Percentiles rank a stretch among this genome's conserved stretches.
phyloP scores from a whole-genome alignment of 2,329 filamentous ascomycete species.

The Arthrobotrys iridis region DNA sequence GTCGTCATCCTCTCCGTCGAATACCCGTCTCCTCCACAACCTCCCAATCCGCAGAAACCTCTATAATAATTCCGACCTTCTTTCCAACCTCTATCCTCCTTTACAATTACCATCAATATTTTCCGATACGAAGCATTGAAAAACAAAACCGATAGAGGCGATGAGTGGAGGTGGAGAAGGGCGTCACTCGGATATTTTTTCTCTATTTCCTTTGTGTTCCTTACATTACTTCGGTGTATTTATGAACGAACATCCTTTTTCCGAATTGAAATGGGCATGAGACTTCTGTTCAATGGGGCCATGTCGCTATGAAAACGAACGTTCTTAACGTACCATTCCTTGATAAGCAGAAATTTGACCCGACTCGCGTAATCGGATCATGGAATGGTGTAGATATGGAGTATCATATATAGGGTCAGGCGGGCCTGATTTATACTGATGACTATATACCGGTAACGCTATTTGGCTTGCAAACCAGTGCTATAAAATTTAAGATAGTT shows the following conservation, averaged over 20 bases:
- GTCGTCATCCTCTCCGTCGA: slow-evolving; percentile 19
- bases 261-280: slow-evolving; percentile 46
- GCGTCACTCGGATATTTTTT: slow-evolving; percentile 11
- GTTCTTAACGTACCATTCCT: no score
- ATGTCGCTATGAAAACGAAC: slow-evolving; percentile 37
- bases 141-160: background rate
- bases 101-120: slow-evolving; percentile 17
- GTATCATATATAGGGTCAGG: no score
- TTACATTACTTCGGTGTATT: slow-evolving; percentile 45
- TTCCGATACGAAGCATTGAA: slow-evolving; percentile 1
- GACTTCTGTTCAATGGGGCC: slow-evolving; percentile 42
- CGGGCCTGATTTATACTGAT: no score
- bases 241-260: slow-evolving; percentile 41
- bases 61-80: slow-evolving; percentile 11
- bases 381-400: no score
- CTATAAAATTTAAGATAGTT: no score
- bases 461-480: no score
- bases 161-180: background rate
- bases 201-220: background rate
- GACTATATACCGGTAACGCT: no score
- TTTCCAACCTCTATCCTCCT: background rate
- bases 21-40: slow-evolving; percentile 1
- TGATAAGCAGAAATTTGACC: no score
- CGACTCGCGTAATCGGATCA: no score
- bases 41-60: background rate